phyloP scores from a whole-genome alignment of 495 filamentous ascomycete genomes.

The Aeminium ludgeri region DNA sequence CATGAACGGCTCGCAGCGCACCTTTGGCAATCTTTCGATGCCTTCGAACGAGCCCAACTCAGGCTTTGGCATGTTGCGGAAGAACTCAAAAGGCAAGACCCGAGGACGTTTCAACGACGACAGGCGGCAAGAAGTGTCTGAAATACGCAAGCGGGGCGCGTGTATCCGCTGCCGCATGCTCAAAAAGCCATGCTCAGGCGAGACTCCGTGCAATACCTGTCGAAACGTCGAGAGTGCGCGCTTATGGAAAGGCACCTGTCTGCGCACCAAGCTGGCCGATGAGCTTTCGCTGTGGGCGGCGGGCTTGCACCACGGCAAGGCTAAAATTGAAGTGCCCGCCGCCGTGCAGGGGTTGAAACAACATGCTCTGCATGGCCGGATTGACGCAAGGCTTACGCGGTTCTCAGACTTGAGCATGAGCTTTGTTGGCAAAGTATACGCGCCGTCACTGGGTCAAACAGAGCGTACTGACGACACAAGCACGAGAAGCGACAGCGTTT shows the following conservation, averaged over 20 bases:
- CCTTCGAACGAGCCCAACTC: constrained; percentile 18
- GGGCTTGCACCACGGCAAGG: constrained; percentile 34
- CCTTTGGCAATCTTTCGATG: constrained; percentile 1
- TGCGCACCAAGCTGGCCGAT: constrained; percentile 57
- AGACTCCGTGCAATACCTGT: constrained; percentile 69
- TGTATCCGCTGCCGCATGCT: constrained; percentile 78
- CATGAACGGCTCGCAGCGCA: background rate
- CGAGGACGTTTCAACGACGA: constrained; percentile 51
- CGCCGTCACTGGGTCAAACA: too few species aligned
- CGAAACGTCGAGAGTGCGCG: constrained; percentile 58
- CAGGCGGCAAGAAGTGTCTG: constrained; percentile 62
- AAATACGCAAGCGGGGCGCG: constrained; percentile 62
- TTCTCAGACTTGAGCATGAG: constrained; percentile 29
- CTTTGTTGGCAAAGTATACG: constrained; percentile 17
- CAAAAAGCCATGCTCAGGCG: constrained; percentile 71
- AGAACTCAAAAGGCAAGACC: constrained; percentile 34
- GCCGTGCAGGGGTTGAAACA: constrained; percentile 38
- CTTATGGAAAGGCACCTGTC: constrained; percentile 65
- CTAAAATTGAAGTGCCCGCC: constrained; percentile 25
- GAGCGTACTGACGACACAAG: too few species aligned
- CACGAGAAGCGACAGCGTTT: too few species aligned
- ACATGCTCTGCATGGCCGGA: constrained; percentile 39
- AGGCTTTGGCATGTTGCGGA: constrained; percentile 33
- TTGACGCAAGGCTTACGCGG: constrained; percentile 55
- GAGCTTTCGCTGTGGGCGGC: constrained; percentile 57